Evolutionary conservation across 208 protist species (phyloP).

Genomic region (Acanthamoeba culbertsoni): DNA sequence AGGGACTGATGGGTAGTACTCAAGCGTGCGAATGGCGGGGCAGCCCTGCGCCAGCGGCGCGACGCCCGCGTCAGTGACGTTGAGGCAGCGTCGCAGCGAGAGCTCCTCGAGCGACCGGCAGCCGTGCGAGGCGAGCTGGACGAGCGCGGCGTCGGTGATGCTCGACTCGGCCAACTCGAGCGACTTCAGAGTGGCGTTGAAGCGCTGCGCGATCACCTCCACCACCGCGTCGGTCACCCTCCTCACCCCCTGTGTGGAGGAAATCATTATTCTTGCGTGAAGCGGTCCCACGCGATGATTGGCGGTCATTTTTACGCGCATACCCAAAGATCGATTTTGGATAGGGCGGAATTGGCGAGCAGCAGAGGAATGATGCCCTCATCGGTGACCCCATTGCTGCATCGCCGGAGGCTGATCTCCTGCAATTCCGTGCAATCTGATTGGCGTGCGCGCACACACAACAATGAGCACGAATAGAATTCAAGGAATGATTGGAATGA

Average conservation of each 20-base stretch:
- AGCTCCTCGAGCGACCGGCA: neutral
- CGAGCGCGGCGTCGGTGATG: neutral
- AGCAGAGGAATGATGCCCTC: neutral
- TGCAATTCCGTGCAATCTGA: neutral
- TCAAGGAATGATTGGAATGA: neutral
- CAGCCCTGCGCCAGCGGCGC: neutral
- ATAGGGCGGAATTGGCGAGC: neutral
- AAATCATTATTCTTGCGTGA: neutral
- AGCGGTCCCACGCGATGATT: neutral
- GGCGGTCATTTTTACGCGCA: neutral
- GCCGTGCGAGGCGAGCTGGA: neutral
- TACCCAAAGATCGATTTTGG: conserved; percentile 40
- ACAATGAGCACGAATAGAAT: neutral
- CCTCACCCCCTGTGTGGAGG: neutral
- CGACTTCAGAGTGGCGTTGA: neutral
- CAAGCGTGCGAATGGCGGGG: neutral
- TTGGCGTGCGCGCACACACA: too few species aligned
- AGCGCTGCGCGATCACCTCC: neutral
- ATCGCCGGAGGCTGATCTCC: conserved; percentile 9
- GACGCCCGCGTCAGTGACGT: neutral
- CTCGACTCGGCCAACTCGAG: neutral
- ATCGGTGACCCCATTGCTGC: neutral
- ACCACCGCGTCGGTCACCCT: neutral
- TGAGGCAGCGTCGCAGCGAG: neutral
- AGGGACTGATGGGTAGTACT: neutral